Evolutionary conservation across 2,329 filamentous ascomycete genomes (phyloP).

Genomic region (Clonostachys chloroleuca): DNA sequence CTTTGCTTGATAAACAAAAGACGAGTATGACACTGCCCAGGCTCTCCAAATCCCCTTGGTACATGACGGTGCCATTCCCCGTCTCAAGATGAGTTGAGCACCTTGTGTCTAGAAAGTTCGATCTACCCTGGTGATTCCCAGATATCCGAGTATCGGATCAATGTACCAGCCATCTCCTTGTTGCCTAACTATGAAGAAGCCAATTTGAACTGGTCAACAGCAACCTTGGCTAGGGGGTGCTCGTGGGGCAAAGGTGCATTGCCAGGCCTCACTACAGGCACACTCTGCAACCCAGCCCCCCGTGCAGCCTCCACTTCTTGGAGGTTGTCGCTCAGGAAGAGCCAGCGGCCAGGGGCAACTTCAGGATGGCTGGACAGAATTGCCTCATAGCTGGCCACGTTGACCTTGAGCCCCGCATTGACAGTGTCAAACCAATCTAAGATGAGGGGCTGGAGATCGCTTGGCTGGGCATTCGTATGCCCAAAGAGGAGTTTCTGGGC

Average conservation of each 20-base stretch:
- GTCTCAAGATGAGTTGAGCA: too few species aligned
- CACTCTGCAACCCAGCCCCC: constrained; percentile 57
- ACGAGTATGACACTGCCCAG: too few species aligned
- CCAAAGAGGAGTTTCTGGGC: constrained; percentile 78
- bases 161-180: too few species aligned
- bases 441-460: constrained; percentile 57
- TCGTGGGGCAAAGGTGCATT: constrained; percentile 58
- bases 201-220: constrained; percentile 5
- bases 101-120: too few species aligned
- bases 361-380: constrained; percentile 47
- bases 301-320: constrained; percentile 62
- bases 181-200: not conserved
- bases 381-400: constrained; percentile 60
- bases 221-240: constrained; percentile 25
- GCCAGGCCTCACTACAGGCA: constrained; percentile 62
- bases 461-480: constrained; percentile 53
- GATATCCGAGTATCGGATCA: too few species aligned
- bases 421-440: constrained; percentile 74
- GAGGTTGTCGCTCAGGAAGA: constrained; percentile 81
- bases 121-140: too few species aligned
- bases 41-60: too few species aligned
- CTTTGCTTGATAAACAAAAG: too few species aligned
- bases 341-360: constrained; percentile 45
- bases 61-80: too few species aligned
- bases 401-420: constrained; percentile 72